Percentiles rank a stretch among this genome's conserved stretches.
phyloP scores from a whole-genome alignment of 805 yeast genomes.

The Ogataea pignaliae region DNA sequence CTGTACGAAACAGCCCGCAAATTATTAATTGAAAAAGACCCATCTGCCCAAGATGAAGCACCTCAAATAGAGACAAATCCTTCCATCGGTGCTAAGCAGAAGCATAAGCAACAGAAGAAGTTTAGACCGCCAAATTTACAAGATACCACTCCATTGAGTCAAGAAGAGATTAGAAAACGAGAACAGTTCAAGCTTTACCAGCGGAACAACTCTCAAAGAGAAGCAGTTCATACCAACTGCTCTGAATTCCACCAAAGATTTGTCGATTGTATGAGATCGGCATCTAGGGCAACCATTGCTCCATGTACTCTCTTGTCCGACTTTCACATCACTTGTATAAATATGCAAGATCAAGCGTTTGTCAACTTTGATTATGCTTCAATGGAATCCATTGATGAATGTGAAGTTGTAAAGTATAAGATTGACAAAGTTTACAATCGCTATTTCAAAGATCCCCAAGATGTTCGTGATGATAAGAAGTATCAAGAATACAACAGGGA shows the following conservation, averaged over 20 bases:
- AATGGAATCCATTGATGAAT: conserved; percentile 24
- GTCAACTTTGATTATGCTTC: conserved; percentile 28
- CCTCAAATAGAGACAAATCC: conserved; percentile 4
- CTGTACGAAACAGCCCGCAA: not conserved
- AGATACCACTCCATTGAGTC: conserved; percentile 6
- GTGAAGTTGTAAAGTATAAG: conserved; percentile 23
- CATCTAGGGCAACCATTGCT: conserved; percentile 15
- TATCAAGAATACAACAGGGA: conserved; percentile 22
- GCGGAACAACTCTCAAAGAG: conserved; percentile 23
- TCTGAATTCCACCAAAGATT: conserved; percentile 29
- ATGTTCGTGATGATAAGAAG: conserved; percentile 22
- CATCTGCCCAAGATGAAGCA: conserved; percentile 1
- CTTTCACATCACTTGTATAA: conserved; percentile 28
- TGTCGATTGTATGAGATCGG: conserved; percentile 23
- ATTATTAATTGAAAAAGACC: not conserved
- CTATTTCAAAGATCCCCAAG: conserved; percentile 23
- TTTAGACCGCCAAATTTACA: conserved; percentile 6
- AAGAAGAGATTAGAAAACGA: conserved; percentile 9
- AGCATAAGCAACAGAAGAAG: not conserved
- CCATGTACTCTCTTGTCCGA: conserved; percentile 26
- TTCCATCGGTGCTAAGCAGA: not conserved
- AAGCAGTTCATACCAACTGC: conserved; percentile 30
- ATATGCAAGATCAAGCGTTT: conserved; percentile 29
- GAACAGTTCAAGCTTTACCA: conserved; percentile 25
- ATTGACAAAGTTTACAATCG: conserved; percentile 27